phyloP scores from a whole-genome alignment of 768 basidiomycete species.

The Gloeopeniophorella convolvens region DNA sequence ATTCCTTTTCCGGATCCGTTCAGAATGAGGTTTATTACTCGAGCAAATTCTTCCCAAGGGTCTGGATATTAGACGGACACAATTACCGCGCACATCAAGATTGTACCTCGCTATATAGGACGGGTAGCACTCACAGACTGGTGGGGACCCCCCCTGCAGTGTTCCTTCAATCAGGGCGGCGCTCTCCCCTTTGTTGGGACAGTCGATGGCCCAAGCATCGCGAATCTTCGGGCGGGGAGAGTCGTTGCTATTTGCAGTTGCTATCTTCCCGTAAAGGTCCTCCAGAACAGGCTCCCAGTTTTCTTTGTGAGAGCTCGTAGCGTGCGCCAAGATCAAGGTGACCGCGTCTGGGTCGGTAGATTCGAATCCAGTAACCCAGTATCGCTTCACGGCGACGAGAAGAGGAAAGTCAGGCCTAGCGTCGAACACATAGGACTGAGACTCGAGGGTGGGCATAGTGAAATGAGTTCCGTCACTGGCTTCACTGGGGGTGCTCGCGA shows the following conservation, averaged over 20 bases:
- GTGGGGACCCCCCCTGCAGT: constrained; percentile 36
- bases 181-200: constrained; percentile 50
- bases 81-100: background rate
- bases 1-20: constrained; percentile 42
- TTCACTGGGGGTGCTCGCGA: too few species aligned
- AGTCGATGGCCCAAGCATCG: constrained; percentile 47
- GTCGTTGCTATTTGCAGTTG: background rate
- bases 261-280: constrained; percentile 33
- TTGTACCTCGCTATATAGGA: background rate
- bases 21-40: constrained; percentile 42
- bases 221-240: constrained; percentile 31
- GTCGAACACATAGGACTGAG: constrained; percentile 39
- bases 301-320: constrained; percentile 52
- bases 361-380: constrained; percentile 34
- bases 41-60: constrained; percentile 48
- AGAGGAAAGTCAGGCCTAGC: constrained; percentile 47
- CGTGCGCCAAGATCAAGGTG: constrained; percentile 48
- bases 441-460: constrained; percentile 3
- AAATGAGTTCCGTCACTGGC: too few species aligned
- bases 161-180: constrained; percentile 41
- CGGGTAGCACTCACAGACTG: constrained; percentile 32
- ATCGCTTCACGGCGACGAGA: constrained; percentile 43
- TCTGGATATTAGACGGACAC: too few species aligned
- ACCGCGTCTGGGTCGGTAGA: constrained; percentile 34
- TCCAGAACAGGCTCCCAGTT: constrained; percentile 53